Base-by-base conservation (phyloP, 306 rosid genomes). In the Dalbergia oliveri region DNA sequence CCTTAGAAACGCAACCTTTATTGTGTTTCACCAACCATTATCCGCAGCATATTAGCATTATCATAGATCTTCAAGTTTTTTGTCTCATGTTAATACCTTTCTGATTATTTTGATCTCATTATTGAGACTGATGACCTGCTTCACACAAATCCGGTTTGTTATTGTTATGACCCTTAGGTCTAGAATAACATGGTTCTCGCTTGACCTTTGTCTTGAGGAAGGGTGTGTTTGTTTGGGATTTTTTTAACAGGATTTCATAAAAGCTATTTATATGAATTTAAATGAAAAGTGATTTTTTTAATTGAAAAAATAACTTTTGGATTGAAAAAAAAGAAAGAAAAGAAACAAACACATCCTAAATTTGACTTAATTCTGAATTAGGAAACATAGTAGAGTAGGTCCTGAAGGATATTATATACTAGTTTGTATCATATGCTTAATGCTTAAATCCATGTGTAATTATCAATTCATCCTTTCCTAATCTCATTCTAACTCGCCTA, bases 11-110 rank as follows among this genome's bases (percentile, higher is more conserved):
- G 51, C 19, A 33, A 68, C 60, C 39, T 47, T 45, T 34, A 59
- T 58, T 31, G 53, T 47, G 43, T 68, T 61, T 70, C 73, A 57
- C 84, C 87, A 31, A 73, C 86, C 61, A 57, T 57, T 15, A 11
- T 69, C 51, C 13, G 7, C 35, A 39, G n/a, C 44, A 4, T 66
- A 53, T 37, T 77, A 10, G 34, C 23, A 31, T 67, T 26, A 26
- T 26, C 13, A 23, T 61, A 3, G 4, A 37, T 39, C 2, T 51
- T 37, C 53, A 50, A 37, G 9, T 12, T 5, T 21, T 21, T 6
- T 33, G 19, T 21, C 64, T 53, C 9, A 53, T 66, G 19, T 53
- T 51, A 12, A 8, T 9, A 37, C 70, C 35, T 37, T 68, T 69
- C 57, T 49, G 12, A 61, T 71, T 47, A 49, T 70, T 43, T 61